Conservation (phyloP, 2,329 filamentous ascomycete species). For the Colletotrichum euphorbiae region DNA sequence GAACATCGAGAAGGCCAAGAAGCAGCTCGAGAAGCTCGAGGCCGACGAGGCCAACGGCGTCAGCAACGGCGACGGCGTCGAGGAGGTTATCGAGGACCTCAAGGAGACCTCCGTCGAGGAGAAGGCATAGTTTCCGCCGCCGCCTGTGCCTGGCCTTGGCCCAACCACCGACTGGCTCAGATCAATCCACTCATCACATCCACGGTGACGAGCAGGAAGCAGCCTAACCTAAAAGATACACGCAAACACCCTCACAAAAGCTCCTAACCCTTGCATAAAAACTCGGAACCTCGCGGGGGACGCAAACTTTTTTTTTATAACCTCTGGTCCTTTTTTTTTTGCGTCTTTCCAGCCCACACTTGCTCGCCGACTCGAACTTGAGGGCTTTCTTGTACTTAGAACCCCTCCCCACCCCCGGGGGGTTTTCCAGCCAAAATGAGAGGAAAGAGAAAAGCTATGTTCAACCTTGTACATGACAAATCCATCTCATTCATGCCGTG, state of each 20-base stretch:
- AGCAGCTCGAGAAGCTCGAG: constrained; percentile 92
- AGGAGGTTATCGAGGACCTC: constrained; percentile 63
- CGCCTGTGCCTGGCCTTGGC: constrained; percentile 34
- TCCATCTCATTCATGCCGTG: neutral
- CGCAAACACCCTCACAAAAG: constrained; percentile 4
- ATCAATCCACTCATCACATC: neutral
- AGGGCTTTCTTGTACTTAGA: constrained; percentile 40
- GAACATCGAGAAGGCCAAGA: constrained; percentile 98
- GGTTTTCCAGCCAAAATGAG: constrained; percentile 29
- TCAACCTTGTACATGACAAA: neutral
- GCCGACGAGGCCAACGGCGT: constrained; percentile 68
- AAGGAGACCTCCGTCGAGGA: constrained; percentile 65
- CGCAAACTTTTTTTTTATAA: constrained; percentile 22
- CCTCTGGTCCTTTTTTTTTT: constrained; percentile 31
- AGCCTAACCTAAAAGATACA: constrained; percentile 7
- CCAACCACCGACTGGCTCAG: neutral
- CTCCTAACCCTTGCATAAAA: constrained; percentile 31
- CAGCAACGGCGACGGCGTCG: constrained; percentile 64
- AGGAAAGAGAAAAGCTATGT: constrained; percentile 29
- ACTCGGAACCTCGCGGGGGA: constrained; percentile 26
- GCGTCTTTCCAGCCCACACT: constrained; percentile 33
- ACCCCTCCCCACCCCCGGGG: constrained; percentile 12
- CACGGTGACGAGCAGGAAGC: neutral
- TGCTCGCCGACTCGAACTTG: constrained; percentile 7
- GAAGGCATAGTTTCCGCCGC: constrained; percentile 53